phyloP scores from a whole-genome alignment of 1,284 basidiomycete species.

The Ganoderma lingzhi region DNA sequence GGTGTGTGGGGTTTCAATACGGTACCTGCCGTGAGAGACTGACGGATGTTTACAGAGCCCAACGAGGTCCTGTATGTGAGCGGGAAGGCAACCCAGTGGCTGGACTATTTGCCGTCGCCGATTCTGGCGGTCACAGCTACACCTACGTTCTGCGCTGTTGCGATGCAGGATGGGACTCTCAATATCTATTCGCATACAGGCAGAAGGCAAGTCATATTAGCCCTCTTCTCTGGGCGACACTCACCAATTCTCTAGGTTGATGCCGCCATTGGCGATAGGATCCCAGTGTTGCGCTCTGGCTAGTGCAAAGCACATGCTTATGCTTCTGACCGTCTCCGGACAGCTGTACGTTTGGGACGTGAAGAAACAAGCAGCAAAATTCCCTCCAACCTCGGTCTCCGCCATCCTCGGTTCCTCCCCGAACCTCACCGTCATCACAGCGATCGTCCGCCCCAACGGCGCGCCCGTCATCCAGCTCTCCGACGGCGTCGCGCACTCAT shows the following conservation, averaged over 20 bases:
- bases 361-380: conserved; percentile 66
- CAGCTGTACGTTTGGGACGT: conserved; percentile 82
- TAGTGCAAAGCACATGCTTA: conserved; percentile 66
- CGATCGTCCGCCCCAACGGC: conserved; percentile 79
- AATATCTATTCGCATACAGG: conserved; percentile 85
- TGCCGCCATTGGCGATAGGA: conserved; percentile 81
- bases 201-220: conserved; percentile 49
- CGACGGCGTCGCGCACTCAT: conserved; percentile 78
- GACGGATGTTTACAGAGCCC: conserved; percentile 49
- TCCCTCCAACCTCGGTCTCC: conserved; percentile 69
- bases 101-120: conserved; percentile 85
- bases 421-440: conserved; percentile 64
- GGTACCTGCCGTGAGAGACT: neutral
- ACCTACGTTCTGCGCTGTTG: conserved; percentile 75
- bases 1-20: conserved; percentile 47
- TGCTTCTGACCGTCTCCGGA: conserved; percentile 78
- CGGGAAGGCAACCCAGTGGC: conserved; percentile 81
- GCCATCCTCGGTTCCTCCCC: conserved; percentile 64
- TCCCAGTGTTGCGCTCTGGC: conserved; percentile 75
- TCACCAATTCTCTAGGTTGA: conserved; percentile 54
- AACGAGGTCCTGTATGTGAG: conserved; percentile 74
- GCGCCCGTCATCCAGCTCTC: conserved; percentile 79
- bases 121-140: conserved; percentile 75
- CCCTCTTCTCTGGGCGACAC: neutral
- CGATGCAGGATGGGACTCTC: conserved; percentile 79